Evolutionary conservation across 805 yeast species (phyloP), one percentile per base, ranked within the genome.

Genomic region (Wickerhamomyces tratensis): DNA sequence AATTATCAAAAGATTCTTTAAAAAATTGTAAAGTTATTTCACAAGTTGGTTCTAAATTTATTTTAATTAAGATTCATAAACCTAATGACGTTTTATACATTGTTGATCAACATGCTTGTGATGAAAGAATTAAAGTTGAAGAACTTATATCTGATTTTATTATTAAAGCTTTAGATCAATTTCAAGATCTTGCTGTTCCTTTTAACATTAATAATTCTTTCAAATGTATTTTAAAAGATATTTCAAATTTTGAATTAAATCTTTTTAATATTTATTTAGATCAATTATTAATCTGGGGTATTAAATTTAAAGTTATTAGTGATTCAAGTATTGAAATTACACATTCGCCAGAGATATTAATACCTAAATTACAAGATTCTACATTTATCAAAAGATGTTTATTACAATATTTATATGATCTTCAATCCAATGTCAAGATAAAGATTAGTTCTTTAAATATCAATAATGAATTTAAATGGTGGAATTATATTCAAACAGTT

Each of bases 61-160:
- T 87, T 8, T 61, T 86, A 5, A 57, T 73, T 2, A 64, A 58
- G 25, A 35, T 54, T 0, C 14, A 40, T 1, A 38, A 40, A 2
- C n/a, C 52, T 2, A 33, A 46, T 1, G 46, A 47, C 7, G 38
- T 53, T 0, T 49, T 76, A 13, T 57, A 75, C 20, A 60, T 76
- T 1, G 51, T 83, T 6, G 96, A 87, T 54, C 96, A 86, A 52
- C 96, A 87, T 64, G 95, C 95, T 0, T 76, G 82, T 42, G 94
- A 84, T 59, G 95, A 87, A 54, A 59, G 96, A 42, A 66, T 84
- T 0, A 65, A 67, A 38, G 71, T 82, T 2, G 96, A 87, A 50
- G 40, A 45, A 1, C 51, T 71, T 11, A 59, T 76, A n/a, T 47
- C 55, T 33, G 66, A 65, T 4, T 64, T 67, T 42, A 51, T 75